These are phyloP conservation scores for Hibiscus tridactylites DNA, from an alignment of 345 rosid species.

Conservation along the genomic window DNA sequence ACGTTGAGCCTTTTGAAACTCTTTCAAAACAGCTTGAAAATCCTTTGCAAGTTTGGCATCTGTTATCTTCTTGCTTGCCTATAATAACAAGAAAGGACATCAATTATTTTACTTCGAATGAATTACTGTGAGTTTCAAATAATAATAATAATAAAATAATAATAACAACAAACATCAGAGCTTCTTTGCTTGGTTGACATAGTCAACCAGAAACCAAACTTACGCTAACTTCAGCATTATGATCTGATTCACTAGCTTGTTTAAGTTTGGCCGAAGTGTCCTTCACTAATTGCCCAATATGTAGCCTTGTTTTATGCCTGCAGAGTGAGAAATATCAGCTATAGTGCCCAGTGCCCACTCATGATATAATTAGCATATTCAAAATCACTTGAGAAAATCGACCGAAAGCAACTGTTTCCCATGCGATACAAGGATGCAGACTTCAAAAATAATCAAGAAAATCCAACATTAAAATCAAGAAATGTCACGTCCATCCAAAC, in stretches of 20 bases:
- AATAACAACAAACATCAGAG: not conserved
- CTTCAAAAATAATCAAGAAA: not conserved
- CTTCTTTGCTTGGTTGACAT: not conserved
- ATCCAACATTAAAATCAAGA: not conserved
- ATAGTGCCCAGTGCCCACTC: not conserved
- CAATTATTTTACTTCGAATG: not conserved
- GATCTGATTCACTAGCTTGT: conserved; percentile 89
- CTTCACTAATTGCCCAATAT: conserved; percentile 83
- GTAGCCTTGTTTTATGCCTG: conserved; percentile 81
- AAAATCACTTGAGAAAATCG: conserved; percentile 8
- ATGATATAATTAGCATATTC: not conserved
- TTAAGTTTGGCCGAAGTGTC: conserved; percentile 86
- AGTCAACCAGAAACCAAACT: conserved; percentile 21
- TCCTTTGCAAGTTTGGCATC: conserved; percentile 99
- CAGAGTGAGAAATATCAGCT: conserved; percentile 5
- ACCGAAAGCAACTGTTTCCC: not conserved
- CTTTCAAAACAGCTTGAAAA: conserved; percentile 86
- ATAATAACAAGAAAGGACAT: conserved; percentile 12
- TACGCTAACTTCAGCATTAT: conserved; percentile 58
- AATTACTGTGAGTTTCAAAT: not conserved
- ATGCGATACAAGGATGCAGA: not conserved
- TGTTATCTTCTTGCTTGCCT: conserved; percentile 89
- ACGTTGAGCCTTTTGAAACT: conserved; percentile 97
- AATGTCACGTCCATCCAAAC: not conserved
- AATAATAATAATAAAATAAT: not conserved